phyloP scores from a whole-genome alignment of 1,139 yeast species.

The Blastobotrys persicus region DNA sequence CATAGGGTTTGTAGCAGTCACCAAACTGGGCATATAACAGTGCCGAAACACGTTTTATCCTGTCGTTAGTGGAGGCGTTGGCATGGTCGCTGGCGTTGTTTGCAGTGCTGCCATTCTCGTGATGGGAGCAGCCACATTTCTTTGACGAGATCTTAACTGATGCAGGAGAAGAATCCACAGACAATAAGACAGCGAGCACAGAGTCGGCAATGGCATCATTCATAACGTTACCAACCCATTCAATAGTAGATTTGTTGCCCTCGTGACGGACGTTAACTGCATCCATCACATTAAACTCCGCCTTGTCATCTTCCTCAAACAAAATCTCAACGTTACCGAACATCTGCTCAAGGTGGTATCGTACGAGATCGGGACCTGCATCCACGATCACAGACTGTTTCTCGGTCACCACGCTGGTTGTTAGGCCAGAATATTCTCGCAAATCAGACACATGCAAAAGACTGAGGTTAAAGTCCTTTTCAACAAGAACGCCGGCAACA shows the following conservation, averaged over 20 bases:
- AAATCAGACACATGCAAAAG: constrained; percentile 81
- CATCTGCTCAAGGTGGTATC: constrained; percentile 94
- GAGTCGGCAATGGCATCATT: constrained; percentile 96
- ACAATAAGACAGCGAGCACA: constrained; percentile 80
- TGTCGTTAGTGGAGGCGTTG: constrained; percentile 43
- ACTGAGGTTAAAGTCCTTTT: constrained; percentile 85
- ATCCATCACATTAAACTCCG: constrained; percentile 49
- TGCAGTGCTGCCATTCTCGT: constrained; percentile 23
- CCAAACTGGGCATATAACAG: constrained; percentile 87
- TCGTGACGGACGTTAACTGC: constrained; percentile 38
- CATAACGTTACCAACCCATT: constrained; percentile 89
- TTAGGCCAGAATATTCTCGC: constrained; percentile 82
- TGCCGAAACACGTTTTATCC: constrained; percentile 61
- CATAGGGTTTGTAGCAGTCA: constrained; percentile 52
- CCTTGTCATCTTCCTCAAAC: constrained; percentile 49
- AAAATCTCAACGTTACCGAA: constrained; percentile 77
- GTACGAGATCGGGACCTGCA: constrained; percentile 75
- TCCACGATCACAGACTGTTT: constrained; percentile 73
- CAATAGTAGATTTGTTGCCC: constrained; percentile 49
- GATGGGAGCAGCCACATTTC: constrained; percentile 49
- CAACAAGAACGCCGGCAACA: constrained; percentile 84
- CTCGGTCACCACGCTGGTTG: constrained; percentile 82
- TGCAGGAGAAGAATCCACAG: constrained; percentile 93
- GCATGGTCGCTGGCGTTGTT: constrained; percentile 28
- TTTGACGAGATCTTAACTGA: constrained; percentile 81